Percentiles rank a stretch among this genome's conserved stretches.
Evolutionary conservation across 2,329 filamentous ascomycete genomes (phyloP).

Genomic region (Botrytis porri): DNA sequence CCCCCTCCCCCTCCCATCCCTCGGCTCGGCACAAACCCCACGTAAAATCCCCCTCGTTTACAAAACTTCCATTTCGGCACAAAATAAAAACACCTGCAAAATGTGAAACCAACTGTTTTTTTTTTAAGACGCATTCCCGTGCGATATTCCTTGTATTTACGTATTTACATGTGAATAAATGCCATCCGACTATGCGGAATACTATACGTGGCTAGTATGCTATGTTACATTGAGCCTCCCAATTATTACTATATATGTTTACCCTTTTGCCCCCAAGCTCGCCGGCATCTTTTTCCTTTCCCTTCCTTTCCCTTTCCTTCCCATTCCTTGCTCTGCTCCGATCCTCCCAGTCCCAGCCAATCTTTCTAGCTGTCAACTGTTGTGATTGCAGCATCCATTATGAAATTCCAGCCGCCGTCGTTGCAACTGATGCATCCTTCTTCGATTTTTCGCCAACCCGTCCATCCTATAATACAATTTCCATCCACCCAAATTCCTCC

Average conservation of each 20-base stretch:
- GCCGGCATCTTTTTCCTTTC: background rate
- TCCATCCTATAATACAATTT: conserved; percentile 11
- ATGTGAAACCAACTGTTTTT: background rate
- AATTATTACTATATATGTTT: conserved; percentile 7
- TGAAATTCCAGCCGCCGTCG: background rate
- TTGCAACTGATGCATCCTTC: conserved; percentile 10
- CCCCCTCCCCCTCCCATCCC: background rate
- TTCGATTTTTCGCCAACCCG: background rate
- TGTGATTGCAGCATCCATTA: background rate
- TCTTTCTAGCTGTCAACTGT: background rate
- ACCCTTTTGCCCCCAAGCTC: background rate
- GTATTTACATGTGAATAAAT: background rate
- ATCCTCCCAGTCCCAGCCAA: background rate
- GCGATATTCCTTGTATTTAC: background rate
- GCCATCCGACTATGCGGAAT: background rate
- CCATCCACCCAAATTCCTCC: background rate
- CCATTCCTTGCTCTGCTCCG: background rate
- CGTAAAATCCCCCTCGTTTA: background rate
- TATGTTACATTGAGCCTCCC: background rate
- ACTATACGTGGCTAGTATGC: background rate
- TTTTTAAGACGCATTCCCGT: background rate
- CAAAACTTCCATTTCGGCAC: background rate
- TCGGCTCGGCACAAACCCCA: background rate
- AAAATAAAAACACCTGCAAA: background rate
- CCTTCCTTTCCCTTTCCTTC: background rate